Conservation (phyloP, 768 basidiomycete genomes). For the Daedaleopsis nitida region DNA sequence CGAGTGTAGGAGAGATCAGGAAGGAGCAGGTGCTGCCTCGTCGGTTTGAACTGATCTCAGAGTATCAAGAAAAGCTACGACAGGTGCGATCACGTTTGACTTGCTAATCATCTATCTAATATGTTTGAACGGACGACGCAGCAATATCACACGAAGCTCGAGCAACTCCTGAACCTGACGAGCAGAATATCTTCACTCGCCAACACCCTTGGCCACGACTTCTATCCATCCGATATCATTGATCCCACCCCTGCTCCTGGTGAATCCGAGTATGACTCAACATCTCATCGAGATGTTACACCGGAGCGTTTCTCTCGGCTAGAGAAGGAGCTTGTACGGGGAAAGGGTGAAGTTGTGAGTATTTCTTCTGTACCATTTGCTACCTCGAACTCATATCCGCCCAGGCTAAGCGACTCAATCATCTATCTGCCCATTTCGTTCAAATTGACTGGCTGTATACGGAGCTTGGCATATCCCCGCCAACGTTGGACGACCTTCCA, state of each 20-base stretch:
- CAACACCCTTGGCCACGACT: conserved; percentile 61
- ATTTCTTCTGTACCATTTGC: not conserved
- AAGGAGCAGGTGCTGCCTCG: conserved; percentile 74
- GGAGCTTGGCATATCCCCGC: conserved; percentile 76
- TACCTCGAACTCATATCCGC: conserved; percentile 2
- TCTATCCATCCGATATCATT: conserved; percentile 57
- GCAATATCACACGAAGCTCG: conserved; percentile 77
- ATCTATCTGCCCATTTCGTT: conserved; percentile 62
- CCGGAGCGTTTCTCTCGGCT: conserved; percentile 79
- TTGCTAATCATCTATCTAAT: not conserved
- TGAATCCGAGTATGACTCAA: conserved; percentile 41
- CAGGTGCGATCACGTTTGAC: conserved; percentile 52
- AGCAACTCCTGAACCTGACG: conserved; percentile 70
- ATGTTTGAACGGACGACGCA: conserved; percentile 25
- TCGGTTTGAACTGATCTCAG: conserved; percentile 66
- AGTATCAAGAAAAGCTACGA: conserved; percentile 76
- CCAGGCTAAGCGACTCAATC: conserved; percentile 67
- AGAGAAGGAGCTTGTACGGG: conserved; percentile 82
- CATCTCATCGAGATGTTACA: conserved; percentile 66
- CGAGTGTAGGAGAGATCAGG: conserved; percentile 65
- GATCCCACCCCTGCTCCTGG: conserved; percentile 47
- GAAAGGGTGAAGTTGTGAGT: conserved; percentile 83
- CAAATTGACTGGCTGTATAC: conserved; percentile 83
- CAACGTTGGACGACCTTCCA: conserved; percentile 50
- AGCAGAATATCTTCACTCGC: conserved; percentile 63